These are phyloP conservation scores for Mucor irregularis DNA, from an alignment of 371 early-diverging fungal species.

Conservation along the genomic window DNA sequence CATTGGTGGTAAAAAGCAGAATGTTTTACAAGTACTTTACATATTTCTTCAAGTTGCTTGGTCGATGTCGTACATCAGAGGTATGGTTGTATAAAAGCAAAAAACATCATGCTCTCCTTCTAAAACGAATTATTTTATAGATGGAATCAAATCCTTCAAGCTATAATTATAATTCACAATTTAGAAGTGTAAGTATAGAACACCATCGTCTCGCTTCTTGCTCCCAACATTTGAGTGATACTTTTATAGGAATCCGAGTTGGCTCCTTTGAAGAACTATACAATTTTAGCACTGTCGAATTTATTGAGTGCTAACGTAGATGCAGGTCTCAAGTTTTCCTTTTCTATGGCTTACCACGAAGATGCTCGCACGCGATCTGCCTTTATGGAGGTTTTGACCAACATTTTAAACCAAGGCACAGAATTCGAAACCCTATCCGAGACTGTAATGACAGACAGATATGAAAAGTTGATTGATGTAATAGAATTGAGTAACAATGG, in stretches of 20 bases:
- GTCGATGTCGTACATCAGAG: conserved; percentile 70
- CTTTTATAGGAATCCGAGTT: conserved; percentile 49
- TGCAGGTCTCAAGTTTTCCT: conserved; percentile 81
- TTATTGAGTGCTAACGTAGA: conserved; percentile 88
- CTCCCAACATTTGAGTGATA: background rate
- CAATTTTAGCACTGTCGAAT: conserved; percentile 83
- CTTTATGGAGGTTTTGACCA: conserved; percentile 87
- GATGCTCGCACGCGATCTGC: conserved; percentile 80
- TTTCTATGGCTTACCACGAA: conserved; percentile 87
- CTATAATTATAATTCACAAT: conserved; percentile 6
- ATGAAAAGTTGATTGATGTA: conserved; percentile 69
- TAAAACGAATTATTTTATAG: conserved; percentile 4
- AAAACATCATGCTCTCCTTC: too few species aligned
- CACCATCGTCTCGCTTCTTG: too few species aligned
- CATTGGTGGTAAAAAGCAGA: conserved; percentile 61
- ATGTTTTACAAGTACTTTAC: conserved; percentile 81
- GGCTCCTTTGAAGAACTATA: conserved; percentile 69
- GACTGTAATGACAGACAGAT: conserved; percentile 66
- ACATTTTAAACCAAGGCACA: conserved; percentile 80
- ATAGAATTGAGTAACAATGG: background rate
- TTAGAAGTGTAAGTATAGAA: conserved; percentile 4
- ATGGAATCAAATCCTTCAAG: conserved; percentile 15
- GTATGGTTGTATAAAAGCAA: conserved; percentile 5
- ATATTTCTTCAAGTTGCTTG: conserved; percentile 83
- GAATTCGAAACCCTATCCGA: conserved; percentile 80